Evolutionary conservation across 2,329 filamentous ascomycete species (phyloP), one percentile per base, ranked within the genome.

Genomic region (Colletotrichum costaricense): DNA sequence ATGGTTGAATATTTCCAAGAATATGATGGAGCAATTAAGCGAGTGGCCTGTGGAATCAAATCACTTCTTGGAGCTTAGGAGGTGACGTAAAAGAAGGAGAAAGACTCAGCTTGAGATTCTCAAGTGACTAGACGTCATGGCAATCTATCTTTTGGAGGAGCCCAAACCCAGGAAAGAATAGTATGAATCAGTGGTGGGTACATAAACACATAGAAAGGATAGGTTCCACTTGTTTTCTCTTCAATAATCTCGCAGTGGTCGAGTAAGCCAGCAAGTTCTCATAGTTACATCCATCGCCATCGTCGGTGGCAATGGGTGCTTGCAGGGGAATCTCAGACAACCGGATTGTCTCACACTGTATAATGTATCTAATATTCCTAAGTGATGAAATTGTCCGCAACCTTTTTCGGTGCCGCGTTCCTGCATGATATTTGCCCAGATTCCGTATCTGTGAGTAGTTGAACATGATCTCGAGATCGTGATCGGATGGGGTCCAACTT

Each of bases 1-100:
- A 83, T 71, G 79, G 78, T 66, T 69, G 26, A 56, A n/a, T 11
- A 6, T n/a, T 24, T 12, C 11, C n/a, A 26, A 6, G 1, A 9
- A 22, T 3, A 14, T 26, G 4, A 7, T 38, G 14, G 11, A n/a
- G 14, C 0, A 8, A 1, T 9, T 14, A 8, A 28, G 0, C 16
- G 14, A 9, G 8, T 49, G 42, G 42, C 42, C 2, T n/a, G 19
- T 22, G 42, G 19, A n/a, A 8, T 11, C 19, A 49, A 49, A 49
- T 19, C 6, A 5, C 19, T 8, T 22, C 19, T 49, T n/a, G 33
- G 33, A 49, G 19, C 19, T 42, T 9, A 22, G 19, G 7, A n/a
- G 42, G 0, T 9, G 19, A n/a, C 8, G 19, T 19, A 9, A 9
- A 9, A n/a, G 42, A 49, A 22, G 19, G 42, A n/a, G 7, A 4